Percentiles rank a stretch among this genome's conserved stretches.
Conservation (phyloP, 306 rosid species). For the Erythrophleum fordii region DNA sequence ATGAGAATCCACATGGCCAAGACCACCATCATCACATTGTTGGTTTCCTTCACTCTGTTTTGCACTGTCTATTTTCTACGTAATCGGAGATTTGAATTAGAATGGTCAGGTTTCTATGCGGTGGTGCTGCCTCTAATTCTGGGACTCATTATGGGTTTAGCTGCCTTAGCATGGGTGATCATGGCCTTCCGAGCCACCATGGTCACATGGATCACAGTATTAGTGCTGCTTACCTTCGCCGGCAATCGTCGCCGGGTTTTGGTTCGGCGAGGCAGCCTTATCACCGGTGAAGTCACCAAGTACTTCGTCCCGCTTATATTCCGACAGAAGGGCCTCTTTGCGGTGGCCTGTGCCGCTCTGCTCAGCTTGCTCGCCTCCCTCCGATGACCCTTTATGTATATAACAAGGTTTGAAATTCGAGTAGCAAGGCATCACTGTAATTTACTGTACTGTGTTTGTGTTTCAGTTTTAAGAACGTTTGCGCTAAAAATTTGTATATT, state of each 20-base stretch:
- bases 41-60: conserved; percentile 31
- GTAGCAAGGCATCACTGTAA: background rate
- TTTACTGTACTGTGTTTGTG: background rate
- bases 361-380: conserved; percentile 54
- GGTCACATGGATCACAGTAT: conserved; percentile 65
- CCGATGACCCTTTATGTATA: background rate
- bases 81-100: conserved; percentile 19
- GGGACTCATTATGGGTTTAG: conserved; percentile 10
- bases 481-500: too few relatives aligned
- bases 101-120: conserved; percentile 12
- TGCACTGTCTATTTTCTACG: background rate
- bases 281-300: conserved; percentile 60
- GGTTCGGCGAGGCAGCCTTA: conserved; percentile 53
- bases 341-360: conserved; percentile 54
- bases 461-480: background rate
- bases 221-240: conserved; percentile 61
- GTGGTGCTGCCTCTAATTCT: conserved; percentile 10
- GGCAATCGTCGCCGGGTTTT: conserved; percentile 68
- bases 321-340: conserved; percentile 51
- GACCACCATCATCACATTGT: conserved; percentile 19
- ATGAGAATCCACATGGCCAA: conserved; percentile 33
- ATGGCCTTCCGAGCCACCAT: conserved; percentile 57
- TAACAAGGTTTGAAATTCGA: background rate
- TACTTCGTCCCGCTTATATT: conserved; percentile 44
- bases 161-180: conserved; percentile 23